phyloP scores from a whole-genome alignment of 306 rosid genomes.

The Prinsepia uniflora region DNA sequence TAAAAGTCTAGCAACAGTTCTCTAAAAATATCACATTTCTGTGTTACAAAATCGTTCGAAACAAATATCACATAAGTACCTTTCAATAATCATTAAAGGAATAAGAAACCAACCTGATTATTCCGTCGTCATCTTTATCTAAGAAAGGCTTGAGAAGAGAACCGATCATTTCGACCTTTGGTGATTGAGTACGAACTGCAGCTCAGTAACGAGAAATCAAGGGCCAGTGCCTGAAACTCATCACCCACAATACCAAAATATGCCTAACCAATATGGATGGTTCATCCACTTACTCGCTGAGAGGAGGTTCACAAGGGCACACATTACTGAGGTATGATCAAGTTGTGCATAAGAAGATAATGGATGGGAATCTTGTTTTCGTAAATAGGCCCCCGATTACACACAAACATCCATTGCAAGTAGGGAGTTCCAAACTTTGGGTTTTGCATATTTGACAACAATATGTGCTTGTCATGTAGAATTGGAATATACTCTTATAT shows the following conservation, averaged over 20 bases:
- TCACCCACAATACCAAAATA: slow-evolving; percentile 61
- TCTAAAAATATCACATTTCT: slow-evolving; percentile 34
- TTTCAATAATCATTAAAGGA: too few species aligned
- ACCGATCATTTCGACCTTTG: slow-evolving; percentile 74
- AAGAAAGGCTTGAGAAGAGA: slow-evolving; percentile 56
- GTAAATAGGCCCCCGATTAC: slow-evolving; percentile 91
- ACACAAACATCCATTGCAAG: slow-evolving; percentile 88
- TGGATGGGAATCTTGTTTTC: slow-evolving; percentile 92
- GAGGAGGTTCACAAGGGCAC: too few species aligned
- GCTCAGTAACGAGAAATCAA: slow-evolving; percentile 70
- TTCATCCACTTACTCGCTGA: slow-evolving; percentile 53
- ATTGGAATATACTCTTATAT: neutral
- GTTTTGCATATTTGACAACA: too few species aligned
- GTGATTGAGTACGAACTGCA: slow-evolving; percentile 69
- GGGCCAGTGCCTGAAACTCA: slow-evolving; percentile 82
- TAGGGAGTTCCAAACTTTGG: too few species aligned
- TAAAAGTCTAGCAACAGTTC: slow-evolving; percentile 68
- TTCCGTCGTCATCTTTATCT: slow-evolving; percentile 59
- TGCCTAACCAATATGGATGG: slow-evolving; percentile 77
- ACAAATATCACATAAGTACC: neutral
- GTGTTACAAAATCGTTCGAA: neutral
- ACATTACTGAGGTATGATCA: too few species aligned
- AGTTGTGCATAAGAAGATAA: slow-evolving; percentile 59
- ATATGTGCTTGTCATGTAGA: neutral
- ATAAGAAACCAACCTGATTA: slow-evolving; percentile 36